Evolutionary conservation across 2,329 filamentous ascomycete genomes (phyloP), one percentile per base, ranked within the genome.

Genomic region (Colletotrichum karsti): DNA sequence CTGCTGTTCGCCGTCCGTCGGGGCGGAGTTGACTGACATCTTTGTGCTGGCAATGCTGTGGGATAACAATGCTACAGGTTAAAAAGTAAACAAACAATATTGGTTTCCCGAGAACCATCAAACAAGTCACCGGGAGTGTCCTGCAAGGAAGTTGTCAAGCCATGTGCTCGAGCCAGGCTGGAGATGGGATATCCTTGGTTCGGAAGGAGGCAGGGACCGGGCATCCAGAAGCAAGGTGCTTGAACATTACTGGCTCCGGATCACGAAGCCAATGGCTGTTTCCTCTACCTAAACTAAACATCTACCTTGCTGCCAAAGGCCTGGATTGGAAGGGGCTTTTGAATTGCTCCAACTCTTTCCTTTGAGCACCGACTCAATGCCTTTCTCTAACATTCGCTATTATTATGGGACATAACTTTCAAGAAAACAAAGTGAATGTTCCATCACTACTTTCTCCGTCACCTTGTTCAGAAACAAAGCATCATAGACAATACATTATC

Each of bases 71-170:
- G 20, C 22, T 60, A 22, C 30, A 24, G 33, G 35, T 22, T 51
- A 30, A 46, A 41, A 46, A 54, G 24, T 55, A 59, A 68, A 68
- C 24, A 68, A 68, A 68, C 61, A 59, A 50, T 13, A 7, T 18
- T 20, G 12, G 57, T 42, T 13, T 7, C 12, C 10, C 24, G n/a
- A 37, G 20, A 35, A 48, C 18, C 26, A 20, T 24, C n/a, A 24
- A 24, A 6, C 5, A 51, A 15, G 58, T 56, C 35, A 22, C 63
- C 8, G 35, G 46, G 57, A 39, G 46, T 62, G 20, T 35, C 62
- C 10, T 28, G 26, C 30, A 37, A 15, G 26, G 46, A 44, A 18
- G 37, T 28, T 9, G 30, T 6, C 18, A n/a, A 35, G 12, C 28
- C 12, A 15, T 37, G 12, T 33, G 28, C 28, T 15, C 8, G 28